phyloP scores from a whole-genome alignment of 768 basidiomycete species.

The Collybia sordida region DNA sequence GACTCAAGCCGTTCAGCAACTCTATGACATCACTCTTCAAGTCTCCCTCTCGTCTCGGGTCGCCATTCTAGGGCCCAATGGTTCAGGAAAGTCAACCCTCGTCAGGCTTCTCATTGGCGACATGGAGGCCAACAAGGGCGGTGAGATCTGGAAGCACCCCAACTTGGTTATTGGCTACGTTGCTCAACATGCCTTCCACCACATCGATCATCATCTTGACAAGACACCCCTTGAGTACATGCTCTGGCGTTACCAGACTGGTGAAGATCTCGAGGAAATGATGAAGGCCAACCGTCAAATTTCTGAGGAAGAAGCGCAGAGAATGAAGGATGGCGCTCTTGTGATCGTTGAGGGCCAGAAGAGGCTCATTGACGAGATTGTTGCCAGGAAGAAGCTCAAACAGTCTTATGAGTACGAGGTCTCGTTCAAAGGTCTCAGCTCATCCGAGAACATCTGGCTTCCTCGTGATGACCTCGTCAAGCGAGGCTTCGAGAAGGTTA shows the following conservation, averaged over 20 bases:
- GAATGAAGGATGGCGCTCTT: slow-evolving; percentile 94
- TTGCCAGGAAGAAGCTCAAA: slow-evolving; percentile 94
- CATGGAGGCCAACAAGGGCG: slow-evolving; percentile 93
- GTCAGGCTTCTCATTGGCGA: slow-evolving; percentile 97
- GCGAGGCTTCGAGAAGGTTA: slow-evolving; percentile 94
- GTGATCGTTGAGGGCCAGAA: slow-evolving; percentile 93
- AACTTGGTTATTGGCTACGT: slow-evolving; percentile 99
- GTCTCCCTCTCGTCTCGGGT: slow-evolving; percentile 98
- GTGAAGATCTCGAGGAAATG: slow-evolving; percentile 98
- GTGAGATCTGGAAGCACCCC: slow-evolving; percentile 99
- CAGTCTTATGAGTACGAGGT: slow-evolving; percentile 99
- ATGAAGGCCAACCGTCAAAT: slow-evolving; percentile 88
- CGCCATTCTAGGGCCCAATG: slow-evolving; percentile 97
- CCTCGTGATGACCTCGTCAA: slow-evolving; percentile 96
- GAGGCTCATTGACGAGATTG: slow-evolving; percentile 91
- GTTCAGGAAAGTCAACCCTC: slow-evolving; percentile 96
- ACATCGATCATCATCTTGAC: slow-evolving; percentile 97
- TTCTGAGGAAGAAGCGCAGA: slow-evolving; percentile 82
- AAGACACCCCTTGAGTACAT: slow-evolving; percentile 99
- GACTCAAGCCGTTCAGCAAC: slow-evolving; percentile 79
- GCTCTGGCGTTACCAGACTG: slow-evolving; percentile 99
- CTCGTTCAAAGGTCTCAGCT: slow-evolving; percentile 91
- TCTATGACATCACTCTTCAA: slow-evolving; percentile 94
- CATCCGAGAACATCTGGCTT: slow-evolving; percentile 98
- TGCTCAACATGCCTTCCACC: slow-evolving; percentile 99